Evolutionary conservation across 1,284 basidiomycete genomes (phyloP), one percentile per base, ranked within the genome.

Genomic region (Ustilago cynodontis): DNA sequence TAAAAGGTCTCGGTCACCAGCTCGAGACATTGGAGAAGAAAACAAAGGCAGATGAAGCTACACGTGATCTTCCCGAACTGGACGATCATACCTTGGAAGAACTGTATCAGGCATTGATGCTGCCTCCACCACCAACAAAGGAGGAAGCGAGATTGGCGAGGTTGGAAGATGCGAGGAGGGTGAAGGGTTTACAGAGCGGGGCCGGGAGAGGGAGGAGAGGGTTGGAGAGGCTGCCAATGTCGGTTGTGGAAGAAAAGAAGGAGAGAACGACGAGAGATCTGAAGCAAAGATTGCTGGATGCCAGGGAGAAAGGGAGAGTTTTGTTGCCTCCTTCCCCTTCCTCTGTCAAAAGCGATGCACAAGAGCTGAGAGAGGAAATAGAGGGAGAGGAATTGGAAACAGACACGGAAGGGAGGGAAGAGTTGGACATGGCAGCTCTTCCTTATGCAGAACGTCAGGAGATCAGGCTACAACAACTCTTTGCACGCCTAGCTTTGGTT

Each of bases 1-100:
- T 84, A 14, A 65, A 55, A 11, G 59, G 59, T 8, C 73, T 84
- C 41, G 71, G 74, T 18, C 43, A 59, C 4, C 56, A 79, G 29
- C 55, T 82, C 11, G 79, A 79, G 26, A 53, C 52, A 28, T 9
- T 73, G 2, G 75, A 82, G 31, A 78, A 81, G 60, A 68, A 71
- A 28, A 68, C 66, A n/a, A 71, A 71, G 51, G 65, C 78, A 14
- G 69, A 72, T n/a, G 60, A 73, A 33, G 66, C 70, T 3, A 78
- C 80, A 11, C 43, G 66, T 43, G 31, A 83, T n/a, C 52, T 84
- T 24, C 82, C 82, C 4, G 71, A 75, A 45, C 58, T 84, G 1
- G 82, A 84, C 52, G 82, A 84, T 16, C 66, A 72, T 33, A 65
- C 63, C 29, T 67, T 84, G 24, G 82, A 83, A 26, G 74, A 81